Evolutionary conservation across 306 rosid genomes (phyloP).

Genomic region (Sindora glabra): DNA sequence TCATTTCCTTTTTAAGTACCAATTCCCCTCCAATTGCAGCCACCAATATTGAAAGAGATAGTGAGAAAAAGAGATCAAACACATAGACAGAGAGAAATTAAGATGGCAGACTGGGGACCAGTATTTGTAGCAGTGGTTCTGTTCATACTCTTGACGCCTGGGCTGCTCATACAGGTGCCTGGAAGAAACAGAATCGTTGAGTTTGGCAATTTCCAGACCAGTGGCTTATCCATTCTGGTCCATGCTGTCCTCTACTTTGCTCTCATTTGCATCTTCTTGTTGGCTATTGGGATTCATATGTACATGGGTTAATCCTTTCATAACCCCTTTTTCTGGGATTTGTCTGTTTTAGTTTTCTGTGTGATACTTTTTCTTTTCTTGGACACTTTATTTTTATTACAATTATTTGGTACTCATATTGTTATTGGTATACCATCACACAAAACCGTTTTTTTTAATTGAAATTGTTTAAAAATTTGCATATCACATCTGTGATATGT

Average conservation of each 20-base stretch:
- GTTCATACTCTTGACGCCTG: slow-evolving; percentile 80
- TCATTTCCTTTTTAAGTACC: slow-evolving; percentile 11
- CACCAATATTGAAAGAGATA: background rate
- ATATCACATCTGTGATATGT: too few relatives aligned
- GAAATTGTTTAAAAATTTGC: too few relatives aligned
- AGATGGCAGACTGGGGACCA: slow-evolving; percentile 98
- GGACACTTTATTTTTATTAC: too few relatives aligned
- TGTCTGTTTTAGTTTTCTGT: too few relatives aligned
- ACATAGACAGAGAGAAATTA: background rate
- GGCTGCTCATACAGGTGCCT: slow-evolving; percentile 68
- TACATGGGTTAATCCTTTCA: slow-evolving; percentile 49
- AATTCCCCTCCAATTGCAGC: slow-evolving; percentile 1
- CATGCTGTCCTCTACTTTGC: slow-evolving; percentile 72
- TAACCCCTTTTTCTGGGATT: too few relatives aligned
- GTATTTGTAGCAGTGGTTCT: slow-evolving; percentile 79
- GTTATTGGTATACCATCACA: too few relatives aligned
- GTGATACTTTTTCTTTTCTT: too few relatives aligned
- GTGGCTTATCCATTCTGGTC: slow-evolving; percentile 67
- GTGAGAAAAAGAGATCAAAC: too few relatives aligned
- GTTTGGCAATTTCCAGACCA: slow-evolving; percentile 74
- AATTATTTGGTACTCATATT: too few relatives aligned
- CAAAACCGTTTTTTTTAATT: too few relatives aligned
- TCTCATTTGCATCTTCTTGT: slow-evolving; percentile 76
- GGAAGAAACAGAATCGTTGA: slow-evolving; percentile 44
- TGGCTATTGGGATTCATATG: slow-evolving; percentile 70